Percentiles rank a stretch among this genome's conserved stretches.
phyloP scores from a whole-genome alignment of 164 flowering plant genomes.

The Houttuynia cordata region DNA sequence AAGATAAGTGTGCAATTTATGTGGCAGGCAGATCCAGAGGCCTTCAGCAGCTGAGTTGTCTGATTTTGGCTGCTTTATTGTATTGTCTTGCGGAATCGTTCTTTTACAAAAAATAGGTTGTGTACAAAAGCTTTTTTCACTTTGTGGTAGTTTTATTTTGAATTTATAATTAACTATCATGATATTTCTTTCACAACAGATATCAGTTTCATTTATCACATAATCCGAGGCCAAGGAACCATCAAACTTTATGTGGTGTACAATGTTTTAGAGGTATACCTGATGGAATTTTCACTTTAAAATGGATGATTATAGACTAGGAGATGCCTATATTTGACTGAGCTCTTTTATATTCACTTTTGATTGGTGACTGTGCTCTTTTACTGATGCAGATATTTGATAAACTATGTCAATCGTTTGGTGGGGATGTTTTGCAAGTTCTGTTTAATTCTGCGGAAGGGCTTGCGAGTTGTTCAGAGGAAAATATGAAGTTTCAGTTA shows the following conservation, averaged over 20 bases:
- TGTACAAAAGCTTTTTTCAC: not conserved
- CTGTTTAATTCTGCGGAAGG: conserved; percentile 80
- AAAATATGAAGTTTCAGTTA: conserved; percentile 42
- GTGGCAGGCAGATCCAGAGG: conserved; percentile 88
- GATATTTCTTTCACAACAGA: conserved; percentile 28
- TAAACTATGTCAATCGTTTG: conserved; percentile 83
- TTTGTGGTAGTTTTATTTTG: not conserved
- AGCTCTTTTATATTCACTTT: too few species aligned
- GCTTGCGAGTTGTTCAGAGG: conserved; percentile 59
- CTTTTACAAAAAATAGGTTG: conserved; percentile 69
- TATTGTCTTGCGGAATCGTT: conserved; percentile 56
- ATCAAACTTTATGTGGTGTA: conserved; percentile 94
- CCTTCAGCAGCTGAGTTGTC: conserved; percentile 77
- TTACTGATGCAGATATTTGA: conserved; percentile 83
- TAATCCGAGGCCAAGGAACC: conserved; percentile 98
- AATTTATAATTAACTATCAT: not conserved
- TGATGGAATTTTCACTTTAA: not conserved
- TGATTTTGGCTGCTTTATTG: conserved; percentile 75
- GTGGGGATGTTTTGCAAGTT: conserved; percentile 79
- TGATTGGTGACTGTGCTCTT: too few species aligned
- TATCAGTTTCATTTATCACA: conserved; percentile 97
- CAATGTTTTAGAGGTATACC: conserved; percentile 89
- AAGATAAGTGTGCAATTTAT: conserved; percentile 9
- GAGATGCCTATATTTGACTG: not conserved
- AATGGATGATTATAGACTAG: not conserved